Evolutionary conservation across 2,329 filamentous ascomycete species (phyloP).

Genomic region (Aspergillus chevalieri): DNA sequence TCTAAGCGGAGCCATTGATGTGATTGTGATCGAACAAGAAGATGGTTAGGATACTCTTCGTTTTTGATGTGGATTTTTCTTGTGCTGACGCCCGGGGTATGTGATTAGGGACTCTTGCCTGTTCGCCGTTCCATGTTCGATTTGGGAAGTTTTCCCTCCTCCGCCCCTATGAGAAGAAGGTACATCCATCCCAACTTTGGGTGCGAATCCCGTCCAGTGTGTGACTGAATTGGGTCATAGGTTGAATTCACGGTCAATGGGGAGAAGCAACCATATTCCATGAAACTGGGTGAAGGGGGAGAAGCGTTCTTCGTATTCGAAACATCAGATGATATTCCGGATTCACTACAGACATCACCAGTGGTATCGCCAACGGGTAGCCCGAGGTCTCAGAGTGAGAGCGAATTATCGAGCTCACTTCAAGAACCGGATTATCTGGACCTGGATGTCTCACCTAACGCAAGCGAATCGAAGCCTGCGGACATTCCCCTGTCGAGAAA

Average conservation of each 20-base stretch:
- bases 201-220: neutral
- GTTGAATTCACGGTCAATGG: constrained; percentile 97
- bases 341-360: constrained; percentile 87
- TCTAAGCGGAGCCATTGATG: constrained; percentile 94
- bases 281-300: constrained; percentile 96
- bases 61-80: neutral
- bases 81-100: neutral
- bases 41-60: constrained; percentile 56
- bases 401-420: constrained; percentile 28
- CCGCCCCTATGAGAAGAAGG: constrained; percentile 93
- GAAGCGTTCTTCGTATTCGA: constrained; percentile 99
- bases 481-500: constrained; percentile 22
- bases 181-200: constrained; percentile 13
- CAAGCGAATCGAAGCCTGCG: constrained; percentile 18
- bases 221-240: constrained; percentile 24
- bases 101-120: constrained; percentile 59
- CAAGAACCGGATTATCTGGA: constrained; percentile 49
- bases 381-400: constrained; percentile 47
- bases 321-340: constrained; percentile 85
- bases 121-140: constrained; percentile 96
- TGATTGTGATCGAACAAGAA: constrained; percentile 94
- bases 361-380: constrained; percentile 84
- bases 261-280: constrained; percentile 83
- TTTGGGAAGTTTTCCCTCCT: constrained; percentile 98
- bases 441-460: constrained; percentile 27